Evolutionary conservation across 176 grass and related monocot genomes (phyloP), one percentile per base, ranked within the genome.

Genomic region (Pontederia crassipes): DNA sequence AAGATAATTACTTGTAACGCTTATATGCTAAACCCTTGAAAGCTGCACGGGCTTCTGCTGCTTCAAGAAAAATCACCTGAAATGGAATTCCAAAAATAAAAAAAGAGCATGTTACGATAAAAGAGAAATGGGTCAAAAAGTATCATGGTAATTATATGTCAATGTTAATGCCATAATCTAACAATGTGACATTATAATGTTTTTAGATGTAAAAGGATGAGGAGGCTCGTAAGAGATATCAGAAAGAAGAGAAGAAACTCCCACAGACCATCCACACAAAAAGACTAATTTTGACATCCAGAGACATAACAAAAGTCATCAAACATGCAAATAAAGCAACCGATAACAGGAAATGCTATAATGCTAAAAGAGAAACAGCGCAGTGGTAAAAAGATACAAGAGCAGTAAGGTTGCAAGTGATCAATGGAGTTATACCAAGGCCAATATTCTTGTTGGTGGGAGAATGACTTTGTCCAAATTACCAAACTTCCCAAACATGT

Each of bases 1-100:
- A 47, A 85, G 68, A 71, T 48, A 35, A 82, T 71, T 97, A 97
- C 92, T 88, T 97, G 62, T 85, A 91, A 75, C 84, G 70, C n/a
- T 83, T 88, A 69, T 97, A 97, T 40, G 89, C 63, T 68, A 91
- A 88, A 67, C 83, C 73, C 75, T 76, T 91, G 79, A 97, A 97
- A 72, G 92, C 67, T 0, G 83, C 72, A 20, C 57, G 84, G 75
- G 92, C 92, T 68, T 97, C 87, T 59, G 76, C 80, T 52, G 79
- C 70, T 76, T 88, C 92, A 83, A 97, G 84, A 82, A 88, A 96
- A 57, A 97, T 54, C 65, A 91, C 81, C 87, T 91, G 78, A 53
- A 46, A 68, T 13, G 52, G 2, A 62, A 52, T 76, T 35, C 59
- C 74, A 69, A 18, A 58, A 59, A 79, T 24, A 24, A 76, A 15